Conservation (phyloP, 805 yeast species). For the Pichia paraexigua region DNA sequence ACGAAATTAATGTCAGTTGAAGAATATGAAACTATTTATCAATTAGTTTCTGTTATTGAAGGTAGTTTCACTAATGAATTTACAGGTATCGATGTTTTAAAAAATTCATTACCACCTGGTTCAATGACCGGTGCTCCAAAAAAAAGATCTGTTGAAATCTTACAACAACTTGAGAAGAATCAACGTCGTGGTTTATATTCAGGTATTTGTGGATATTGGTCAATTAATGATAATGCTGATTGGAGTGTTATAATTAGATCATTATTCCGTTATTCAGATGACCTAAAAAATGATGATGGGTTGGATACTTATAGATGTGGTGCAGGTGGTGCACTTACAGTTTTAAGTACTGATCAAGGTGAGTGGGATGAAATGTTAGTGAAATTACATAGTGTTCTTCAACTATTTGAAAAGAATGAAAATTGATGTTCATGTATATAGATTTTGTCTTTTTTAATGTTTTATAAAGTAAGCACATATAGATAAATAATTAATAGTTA, state of each 20-base stretch:
- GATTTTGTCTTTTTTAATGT: no score
- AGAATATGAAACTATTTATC: slow-evolving; percentile 86
- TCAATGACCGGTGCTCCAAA: slow-evolving; percentile 99
- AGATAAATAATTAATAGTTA: no score
- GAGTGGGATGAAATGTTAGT: slow-evolving; percentile 91
- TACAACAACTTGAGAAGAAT: slow-evolving; percentile 50
- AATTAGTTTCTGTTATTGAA: slow-evolving; percentile 80
- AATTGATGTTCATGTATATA: not conserved
- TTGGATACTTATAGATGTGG: slow-evolving; percentile 70
- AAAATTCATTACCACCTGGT: slow-evolving; percentile 87
- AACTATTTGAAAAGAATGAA: slow-evolving; percentile 41
- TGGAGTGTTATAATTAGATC: slow-evolving; percentile 96
- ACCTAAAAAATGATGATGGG: slow-evolving; percentile 20
- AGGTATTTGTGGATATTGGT: slow-evolving; percentile 96
- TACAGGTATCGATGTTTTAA: slow-evolving; percentile 71
- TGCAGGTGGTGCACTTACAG: slow-evolving; percentile 98
- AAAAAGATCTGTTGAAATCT: slow-evolving; percentile 78
- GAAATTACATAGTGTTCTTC: slow-evolving; percentile 74
- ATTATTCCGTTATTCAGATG: slow-evolving; percentile 55
- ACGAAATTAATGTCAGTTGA: slow-evolving; percentile 83
- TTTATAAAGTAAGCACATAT: no score
- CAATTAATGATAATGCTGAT: slow-evolving; percentile 76
- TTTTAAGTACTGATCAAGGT: slow-evolving; percentile 68
- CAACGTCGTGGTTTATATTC: slow-evolving; percentile 79
- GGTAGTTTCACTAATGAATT: slow-evolving; percentile 44